Conservation (phyloP, 352 stramenopile species). For the Globisporangium recalcitrans region DNA sequence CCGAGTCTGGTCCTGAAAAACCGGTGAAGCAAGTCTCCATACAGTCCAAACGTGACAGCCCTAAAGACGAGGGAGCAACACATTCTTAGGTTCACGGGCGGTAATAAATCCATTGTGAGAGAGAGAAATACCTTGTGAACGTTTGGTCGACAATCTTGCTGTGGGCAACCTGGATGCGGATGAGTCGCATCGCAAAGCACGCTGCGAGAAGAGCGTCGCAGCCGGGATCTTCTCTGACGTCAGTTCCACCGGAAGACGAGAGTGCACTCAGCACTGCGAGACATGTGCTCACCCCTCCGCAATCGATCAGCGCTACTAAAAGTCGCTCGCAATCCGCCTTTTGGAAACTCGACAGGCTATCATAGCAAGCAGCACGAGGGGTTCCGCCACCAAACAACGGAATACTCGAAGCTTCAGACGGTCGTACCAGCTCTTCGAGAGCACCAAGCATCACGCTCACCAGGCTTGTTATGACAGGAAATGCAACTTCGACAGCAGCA, state of each 20-base stretch:
- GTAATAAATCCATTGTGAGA: background rate
- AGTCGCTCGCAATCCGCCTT: slow-evolving; percentile 24
- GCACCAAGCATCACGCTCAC: slow-evolving; percentile 20
- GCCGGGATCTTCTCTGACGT: background rate
- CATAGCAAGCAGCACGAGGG: background rate
- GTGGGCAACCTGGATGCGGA: slow-evolving; percentile 5
- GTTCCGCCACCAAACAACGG: too few species aligned
- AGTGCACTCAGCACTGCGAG: slow-evolving; percentile 40
- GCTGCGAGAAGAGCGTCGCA: background rate
- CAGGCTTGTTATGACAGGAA: slow-evolving; percentile 23
- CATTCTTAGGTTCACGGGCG: background rate
- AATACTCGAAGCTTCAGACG: background rate
- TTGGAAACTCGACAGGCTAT: slow-evolving; percentile 6
- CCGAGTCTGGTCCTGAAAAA: slow-evolving; percentile 3
- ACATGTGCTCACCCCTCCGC: slow-evolving; percentile 33
- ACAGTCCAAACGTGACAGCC: slow-evolving; percentile 24
- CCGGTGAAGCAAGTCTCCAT: slow-evolving; percentile 23
- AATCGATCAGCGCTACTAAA: slow-evolving; percentile 33
- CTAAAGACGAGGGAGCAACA: slow-evolving; percentile 7
- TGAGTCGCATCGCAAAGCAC: slow-evolving; percentile 8
- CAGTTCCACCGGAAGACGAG: background rate
- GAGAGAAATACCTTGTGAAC: slow-evolving; percentile 13
- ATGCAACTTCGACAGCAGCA: slow-evolving; percentile 11
- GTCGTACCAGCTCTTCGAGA: slow-evolving; percentile 24
- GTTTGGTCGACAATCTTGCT: background rate